Evolutionary conservation across 257 asterid genomes (phyloP), one percentile per base, ranked within the genome.

Genomic region (Solanum dulcamara): DNA sequence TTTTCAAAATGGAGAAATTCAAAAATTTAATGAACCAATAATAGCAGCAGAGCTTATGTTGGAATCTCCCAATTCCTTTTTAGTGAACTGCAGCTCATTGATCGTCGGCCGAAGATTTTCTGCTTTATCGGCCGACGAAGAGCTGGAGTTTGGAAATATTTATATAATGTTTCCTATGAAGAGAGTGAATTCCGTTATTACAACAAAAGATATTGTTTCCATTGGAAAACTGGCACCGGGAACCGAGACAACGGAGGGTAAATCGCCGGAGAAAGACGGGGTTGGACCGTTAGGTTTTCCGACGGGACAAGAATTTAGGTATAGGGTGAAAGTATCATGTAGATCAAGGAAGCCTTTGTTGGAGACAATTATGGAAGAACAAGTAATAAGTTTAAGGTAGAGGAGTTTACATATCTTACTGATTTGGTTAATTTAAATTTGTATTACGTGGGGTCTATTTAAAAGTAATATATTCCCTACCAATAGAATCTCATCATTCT

Each of bases 11-110:
- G 98, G 98, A 74, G 91, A 93, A 86, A 86, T 93, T 10, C 90
- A 90, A 22, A 93, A 90, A 85, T 91, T 91, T 86, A 89, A 91
- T 15, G 90, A 94, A 12, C 89, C 91, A 44, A 89, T 87, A 2
- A 93, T 88, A 89, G 98, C 97, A 81, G 98, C 97, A 24, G 97
- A 94, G 86, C 90, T 94, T 75, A 94, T 94, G 97, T 93, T 94
- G 32, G 97, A 94, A 51, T 86, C 88, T 10, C 95, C 98, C 0
- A 86, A 37, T 81, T 89, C 35, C 66, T 93, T 92, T 92, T 57
- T 94, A 71, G 92, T 92, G 18, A 89, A 93, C 87, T 87, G 95
- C 24, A 85, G 75, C 33, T 86, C 93, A 13, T 85, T 94, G 28
- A 82, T 12, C 66, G 85, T 90, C 82, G 95, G 95, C 60, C 50